Base-by-base conservation (phyloP, 2,329 filamentous ascomycete species). In the Aspergillus versicolor region DNA sequence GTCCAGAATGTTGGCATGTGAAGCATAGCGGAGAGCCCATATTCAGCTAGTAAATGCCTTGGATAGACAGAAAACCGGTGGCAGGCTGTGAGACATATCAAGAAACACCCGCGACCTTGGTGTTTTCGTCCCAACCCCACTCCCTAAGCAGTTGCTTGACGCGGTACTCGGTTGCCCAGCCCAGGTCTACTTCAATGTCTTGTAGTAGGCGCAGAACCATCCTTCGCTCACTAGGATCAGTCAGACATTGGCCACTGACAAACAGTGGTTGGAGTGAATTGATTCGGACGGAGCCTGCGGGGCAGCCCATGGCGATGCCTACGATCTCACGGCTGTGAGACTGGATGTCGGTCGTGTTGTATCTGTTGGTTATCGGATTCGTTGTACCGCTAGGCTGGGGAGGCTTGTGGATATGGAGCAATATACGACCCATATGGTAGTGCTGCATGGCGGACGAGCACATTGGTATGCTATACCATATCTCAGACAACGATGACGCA, bases 401-500 rank as follows among this genome's bases (percentile, higher is more conserved):
- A 1, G 75, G 75, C 56, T 77, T 77, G 59, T 78, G 77, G 60
- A 76, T 72, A 30, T 76, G 69, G 13, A 78, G 67, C 32, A 78
- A 61, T 22, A 77, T 75, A 24, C 74, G 72, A 9, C 74, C 74
- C 69, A 77, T 75, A 56, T 78, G 74, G 55, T 77, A 78, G 61
- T 77, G 75, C 58, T 78, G 75, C 70, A 77, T 88, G 1, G 84
- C 84, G 2, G 85, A 84, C 0, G 83, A 84, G 70, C 85, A 88
- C 78, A 88, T 85, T 0, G 85, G 82, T 0, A 87, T 78, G 57
- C 82, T 84, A 68, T 86, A 87, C 84, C 86, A 88, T 12, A 86
- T 79, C 65, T 87, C 83, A 0, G 71, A 78, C 68, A 81, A 82
- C 56, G 75, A 75, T 44, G 63, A 69, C 47, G 58, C 62, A 30